Conservation (phyloP, 2,329 filamentous ascomycete genomes). For the Stenocarpella maydis region DNA sequence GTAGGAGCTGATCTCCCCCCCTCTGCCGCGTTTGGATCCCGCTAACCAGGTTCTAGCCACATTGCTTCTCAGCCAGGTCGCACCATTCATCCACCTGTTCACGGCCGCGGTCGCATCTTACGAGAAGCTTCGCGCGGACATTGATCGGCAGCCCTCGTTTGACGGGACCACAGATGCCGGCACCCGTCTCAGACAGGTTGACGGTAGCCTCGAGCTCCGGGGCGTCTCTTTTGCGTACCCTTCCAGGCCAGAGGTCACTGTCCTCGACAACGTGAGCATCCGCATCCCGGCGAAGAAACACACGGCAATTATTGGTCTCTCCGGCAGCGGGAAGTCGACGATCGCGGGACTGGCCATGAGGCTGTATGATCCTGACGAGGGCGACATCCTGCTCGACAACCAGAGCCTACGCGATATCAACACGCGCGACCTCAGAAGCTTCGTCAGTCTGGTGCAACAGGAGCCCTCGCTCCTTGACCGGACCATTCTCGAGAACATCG, state of each 20-base stretch:
- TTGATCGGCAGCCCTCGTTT: conserved; percentile 56
- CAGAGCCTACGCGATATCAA: conserved; percentile 48
- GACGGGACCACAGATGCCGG: conserved; percentile 44
- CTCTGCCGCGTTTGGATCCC: background rate
- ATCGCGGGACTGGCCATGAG: conserved; percentile 54
- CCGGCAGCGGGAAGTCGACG: conserved; percentile 66
- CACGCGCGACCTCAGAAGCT: conserved; percentile 47
- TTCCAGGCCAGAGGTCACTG: conserved; percentile 51
- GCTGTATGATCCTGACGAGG: conserved; percentile 55
- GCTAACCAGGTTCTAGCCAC: conserved; percentile 50
- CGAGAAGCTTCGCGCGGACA: conserved; percentile 62
- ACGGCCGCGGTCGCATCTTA: conserved; percentile 62
- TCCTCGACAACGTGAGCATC: conserved; percentile 52
- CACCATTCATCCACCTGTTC: conserved; percentile 68
- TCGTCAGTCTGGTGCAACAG: conserved; percentile 46
- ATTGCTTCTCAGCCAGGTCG: conserved; percentile 66
- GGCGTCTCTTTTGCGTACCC: conserved; percentile 53
- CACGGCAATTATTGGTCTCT: conserved; percentile 66
- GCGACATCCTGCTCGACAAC: conserved; percentile 49
- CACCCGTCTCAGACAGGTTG: conserved; percentile 31
- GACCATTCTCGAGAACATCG: conserved; percentile 54
- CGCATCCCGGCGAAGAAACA: conserved; percentile 52
- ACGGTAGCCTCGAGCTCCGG: conserved; percentile 32
- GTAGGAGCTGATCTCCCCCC: conserved; percentile 14
- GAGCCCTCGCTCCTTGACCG: conserved; percentile 45